These are phyloP conservation scores for Pisolithus marmoratus DNA, from an alignment of 768 basidiomycete genomes.

Conservation along the genomic window DNA sequence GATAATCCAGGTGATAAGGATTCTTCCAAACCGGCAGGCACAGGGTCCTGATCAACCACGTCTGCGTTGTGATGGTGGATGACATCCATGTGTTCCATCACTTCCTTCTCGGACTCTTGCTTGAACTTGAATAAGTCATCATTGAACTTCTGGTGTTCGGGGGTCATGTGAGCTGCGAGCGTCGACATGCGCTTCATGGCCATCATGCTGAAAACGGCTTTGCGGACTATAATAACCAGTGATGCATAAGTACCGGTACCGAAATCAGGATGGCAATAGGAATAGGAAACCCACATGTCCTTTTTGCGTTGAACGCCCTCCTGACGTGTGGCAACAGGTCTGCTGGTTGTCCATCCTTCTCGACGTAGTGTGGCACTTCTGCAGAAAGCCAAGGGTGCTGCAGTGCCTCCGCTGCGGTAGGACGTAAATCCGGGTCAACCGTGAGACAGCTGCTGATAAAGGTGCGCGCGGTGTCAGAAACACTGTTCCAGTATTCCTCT, in stretches of 20 bases:
- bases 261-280: not conserved
- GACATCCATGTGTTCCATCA: slow-evolving; percentile 36
- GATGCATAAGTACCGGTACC: slow-evolving; percentile 4
- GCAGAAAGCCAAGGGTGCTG: slow-evolving; percentile 65
- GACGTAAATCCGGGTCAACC: slow-evolving; percentile 71
- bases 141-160: slow-evolving; percentile 45
- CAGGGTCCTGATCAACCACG: not conserved
- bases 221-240: slow-evolving; percentile 56
- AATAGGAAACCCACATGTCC: slow-evolving; percentile 56
- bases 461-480: slow-evolving; percentile 74
- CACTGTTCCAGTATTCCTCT: slow-evolving; percentile 81
- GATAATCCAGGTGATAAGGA: not conserved
- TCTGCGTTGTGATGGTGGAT: slow-evolving; percentile 44
- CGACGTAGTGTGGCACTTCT: slow-evolving; percentile 63
- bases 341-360: slow-evolving; percentile 50
- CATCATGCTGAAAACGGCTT: slow-evolving; percentile 81
- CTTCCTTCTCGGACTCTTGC: slow-evolving; percentile 67
- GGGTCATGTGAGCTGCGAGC: slow-evolving; percentile 35
- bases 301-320: slow-evolving; percentile 84
- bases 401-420: slow-evolving; percentile 71
- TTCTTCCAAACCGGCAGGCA: not conserved
- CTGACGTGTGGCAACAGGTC: slow-evolving; percentile 87
- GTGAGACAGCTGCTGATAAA: slow-evolving; percentile 85
- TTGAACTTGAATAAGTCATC: slow-evolving; percentile 65
- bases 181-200: slow-evolving; percentile 77